Evolutionary conservation across 345 rosid genomes (phyloP).

Genomic region (thale cress (Arabidopsis thaliana)): TAIR10.1 NC_003070.9:18556001-18556500

Average conservation of each 20-base stretch:
- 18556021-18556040: not conserved
- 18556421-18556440: slow-evolving; percentile 45
- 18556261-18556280: not conserved
- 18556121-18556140: slow-evolving; percentile 62
- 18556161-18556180: slow-evolving; percentile 63
- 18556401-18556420: not conserved
- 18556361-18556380: not conserved
- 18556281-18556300: not conserved
- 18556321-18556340: not conserved
- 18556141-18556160: slow-evolving; percentile 60
- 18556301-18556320: not conserved
- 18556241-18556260: slow-evolving; percentile 43
- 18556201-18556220: slow-evolving; percentile 58
- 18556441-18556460: slow-evolving; percentile 47
- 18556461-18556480: slow-evolving; percentile 38
- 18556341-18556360: not conserved
- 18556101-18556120: slow-evolving; percentile 56
- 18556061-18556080: slow-evolving; percentile 58
- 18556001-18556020: not conserved
- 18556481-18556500: slow-evolving; percentile 46
- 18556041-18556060: not conserved
- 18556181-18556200: slow-evolving; percentile 58
- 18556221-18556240: slow-evolving; percentile 67
- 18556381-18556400: not conserved
- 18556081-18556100: slow-evolving; percentile 55